Base-by-base conservation (phyloP, 352 stramenopile species). In the Phytophthora fragariae region DNA sequence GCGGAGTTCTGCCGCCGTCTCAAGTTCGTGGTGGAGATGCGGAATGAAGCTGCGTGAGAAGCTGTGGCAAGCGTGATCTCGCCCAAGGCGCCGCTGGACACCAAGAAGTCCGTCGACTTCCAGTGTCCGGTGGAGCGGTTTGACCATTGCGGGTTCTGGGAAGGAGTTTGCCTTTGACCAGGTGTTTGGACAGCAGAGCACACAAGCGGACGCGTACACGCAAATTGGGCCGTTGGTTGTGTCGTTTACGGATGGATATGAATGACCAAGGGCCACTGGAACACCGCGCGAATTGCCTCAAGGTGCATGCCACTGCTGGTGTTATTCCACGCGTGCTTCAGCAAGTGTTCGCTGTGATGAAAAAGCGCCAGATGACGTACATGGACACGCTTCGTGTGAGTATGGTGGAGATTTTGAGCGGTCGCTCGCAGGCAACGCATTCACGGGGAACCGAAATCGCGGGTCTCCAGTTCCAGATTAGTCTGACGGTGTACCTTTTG, bases 111-210 rank as follows among this genome's bases (percentile, higher is more conserved):
- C 24, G 71, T 94, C 39, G 88, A 96, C 76, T 92, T 94, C 56
- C 73, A 81, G 56, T 84, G 83, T 31, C 80, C 94, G 33, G 84
- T 77, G 27, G 86, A 92, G 56, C 86, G 88, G 49, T 94, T 86
- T 70, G 87, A 94, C 59, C 68, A 85, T 98, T 35, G 77, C 96
- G 17, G 88, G 75, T 7, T 92, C 89, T 44, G 94, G 88, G 68
- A 99, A 99, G 77, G 94, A 96, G 57, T 99, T 98, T 76, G 88
- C 88, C 19, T 99, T 99, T 74, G 98, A 99, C 77, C 92, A 98
- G 65, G 97, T 99, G 3, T 99, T 99, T 86, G 94, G 93, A 15
- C 87, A 92, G 0, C 90, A 98, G 57, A 91, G 92, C 68, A 89
- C 80, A 2, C 95, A 99, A 65, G 63, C 83, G 21, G 88, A 98